phyloP scores from a whole-genome alignment of 78 protist species.

The Guillardia theta region DNA sequence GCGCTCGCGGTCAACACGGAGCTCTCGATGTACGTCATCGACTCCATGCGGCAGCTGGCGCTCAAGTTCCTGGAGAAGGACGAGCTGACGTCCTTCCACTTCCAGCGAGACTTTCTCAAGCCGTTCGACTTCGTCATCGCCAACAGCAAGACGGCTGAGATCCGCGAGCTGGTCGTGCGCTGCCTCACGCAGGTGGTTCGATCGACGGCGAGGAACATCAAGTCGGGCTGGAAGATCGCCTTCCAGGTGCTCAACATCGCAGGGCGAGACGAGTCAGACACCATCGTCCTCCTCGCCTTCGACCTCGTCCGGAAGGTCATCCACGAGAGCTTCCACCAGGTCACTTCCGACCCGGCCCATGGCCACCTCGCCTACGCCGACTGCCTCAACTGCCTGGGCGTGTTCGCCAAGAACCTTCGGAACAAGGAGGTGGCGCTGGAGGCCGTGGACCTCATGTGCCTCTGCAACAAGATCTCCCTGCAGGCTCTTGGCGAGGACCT shows the following conservation, averaged over 20 bases:
- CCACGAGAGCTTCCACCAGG: not conserved
- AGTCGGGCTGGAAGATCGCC: slow-evolving; percentile 92
- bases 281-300: slow-evolving; percentile 62
- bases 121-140: slow-evolving; percentile 88
- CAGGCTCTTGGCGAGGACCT: no score
- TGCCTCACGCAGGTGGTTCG: slow-evolving; percentile 26
- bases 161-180: slow-evolving; percentile 65
- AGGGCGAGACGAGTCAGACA: slow-evolving; percentile 51
- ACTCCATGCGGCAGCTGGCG: slow-evolving; percentile 93
- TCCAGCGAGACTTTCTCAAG: slow-evolving; percentile 91
- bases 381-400: slow-evolving; percentile 79
- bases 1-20: not conserved
- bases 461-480: not conserved
- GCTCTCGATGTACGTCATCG: slow-evolving; percentile 88
- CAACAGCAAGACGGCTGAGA: not conserved
- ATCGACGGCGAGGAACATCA: slow-evolving; percentile 64
- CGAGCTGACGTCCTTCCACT: slow-evolving; percentile 82
- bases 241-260: slow-evolving; percentile 58
- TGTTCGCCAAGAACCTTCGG: slow-evolving; percentile 72
- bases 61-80: slow-evolving; percentile 86
- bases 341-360: not conserved
- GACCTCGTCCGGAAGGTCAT: slow-evolving; percentile 50
- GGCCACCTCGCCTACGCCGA: slow-evolving; percentile 52
- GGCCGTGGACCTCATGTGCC: not conserved
- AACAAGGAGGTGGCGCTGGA: not conserved